Conservation (phyloP, 331 rosid genomes). For the Prunus yedoensis region DNA sequence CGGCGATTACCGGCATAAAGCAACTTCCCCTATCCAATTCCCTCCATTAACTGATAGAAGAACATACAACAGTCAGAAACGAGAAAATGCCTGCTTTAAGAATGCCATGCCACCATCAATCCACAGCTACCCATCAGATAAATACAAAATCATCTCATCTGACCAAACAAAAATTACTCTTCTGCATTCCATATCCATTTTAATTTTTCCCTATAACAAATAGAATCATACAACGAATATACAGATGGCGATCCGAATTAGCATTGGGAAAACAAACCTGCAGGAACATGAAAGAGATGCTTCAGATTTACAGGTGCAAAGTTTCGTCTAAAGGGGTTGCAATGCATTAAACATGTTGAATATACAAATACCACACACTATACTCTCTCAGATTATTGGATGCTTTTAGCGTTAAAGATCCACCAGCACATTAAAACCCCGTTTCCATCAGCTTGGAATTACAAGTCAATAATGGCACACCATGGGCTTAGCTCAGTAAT, state of each 20-base stretch:
- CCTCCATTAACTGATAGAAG: not conserved
- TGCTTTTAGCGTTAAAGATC: conserved; percentile 11
- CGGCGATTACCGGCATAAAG: not conserved
- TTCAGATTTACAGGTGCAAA: conserved; percentile 65
- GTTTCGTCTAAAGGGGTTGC: conserved; percentile 32
- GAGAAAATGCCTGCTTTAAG: not conserved
- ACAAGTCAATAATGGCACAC: conserved; percentile 36
- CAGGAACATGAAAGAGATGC: conserved; percentile 81
- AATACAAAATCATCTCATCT: conserved; percentile 10
- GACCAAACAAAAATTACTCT: conserved; percentile 16
- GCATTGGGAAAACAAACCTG: conserved; percentile 89
- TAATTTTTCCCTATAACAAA: conserved; percentile 34
- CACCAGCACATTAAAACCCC: conserved; percentile 23
- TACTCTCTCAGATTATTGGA: conserved; percentile 20
- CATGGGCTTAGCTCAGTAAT: not conserved
- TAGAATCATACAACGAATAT: conserved; percentile 54
- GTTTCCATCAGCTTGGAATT: conserved; percentile 34
- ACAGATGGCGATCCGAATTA: conserved; percentile 77
- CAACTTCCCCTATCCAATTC: not conserved
- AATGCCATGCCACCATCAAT: not conserved
- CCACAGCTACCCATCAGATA: not conserved
- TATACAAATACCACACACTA: conserved; percentile 11
- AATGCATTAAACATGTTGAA: conserved; percentile 32
- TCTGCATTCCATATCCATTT: conserved; percentile 25
- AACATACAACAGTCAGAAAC: not conserved